Evolutionary conservation across 331 rosid species (phyloP).

Genomic region (Stylosanthes scabra): DNA sequence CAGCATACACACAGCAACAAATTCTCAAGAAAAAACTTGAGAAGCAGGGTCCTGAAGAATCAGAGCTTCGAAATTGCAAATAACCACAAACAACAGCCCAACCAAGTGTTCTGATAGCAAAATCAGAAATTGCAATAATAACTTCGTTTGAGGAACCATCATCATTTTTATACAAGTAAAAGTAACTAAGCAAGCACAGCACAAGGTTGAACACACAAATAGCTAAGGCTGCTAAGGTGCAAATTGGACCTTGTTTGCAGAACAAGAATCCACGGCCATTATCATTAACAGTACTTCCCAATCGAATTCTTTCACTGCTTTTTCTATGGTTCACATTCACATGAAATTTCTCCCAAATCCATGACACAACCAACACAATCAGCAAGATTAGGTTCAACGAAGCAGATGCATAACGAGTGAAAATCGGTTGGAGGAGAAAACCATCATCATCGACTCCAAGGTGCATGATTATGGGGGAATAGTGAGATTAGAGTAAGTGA

Average conservation of each 20-base stretch:
- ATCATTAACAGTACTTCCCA: no score
- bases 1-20: conserved; percentile 64
- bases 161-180: conserved; percentile 38
- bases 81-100: conserved; percentile 52
- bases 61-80: conserved; percentile 33
- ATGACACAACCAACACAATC: conserved; percentile 44
- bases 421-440: conserved; percentile 54
- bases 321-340: conserved; percentile 21
- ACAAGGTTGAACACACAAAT: conserved; percentile 49
- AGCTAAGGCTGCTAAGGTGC: conserved; percentile 47
- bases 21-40: conserved; percentile 43
- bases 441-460: conserved; percentile 42
- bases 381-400: conserved; percentile 51
- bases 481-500: conserved; percentile 33
- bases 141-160: conserved; percentile 51
- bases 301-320: conserved; percentile 16
- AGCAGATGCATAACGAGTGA: conserved; percentile 55
- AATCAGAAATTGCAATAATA: conserved; percentile 61
- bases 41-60: conserved; percentile 22
- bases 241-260: conserved; percentile 37
- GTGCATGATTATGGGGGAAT: conserved; percentile 28
- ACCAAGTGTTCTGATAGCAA: conserved; percentile 53
- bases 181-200: conserved; percentile 40
- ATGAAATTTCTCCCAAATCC: conserved; percentile 48
- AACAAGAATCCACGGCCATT: conserved; percentile 24